Percentiles rank a stretch among this genome's conserved stretches.
Conservation (phyloP, 345 rosid genomes). For the Noccaea bulbosa region DNA sequence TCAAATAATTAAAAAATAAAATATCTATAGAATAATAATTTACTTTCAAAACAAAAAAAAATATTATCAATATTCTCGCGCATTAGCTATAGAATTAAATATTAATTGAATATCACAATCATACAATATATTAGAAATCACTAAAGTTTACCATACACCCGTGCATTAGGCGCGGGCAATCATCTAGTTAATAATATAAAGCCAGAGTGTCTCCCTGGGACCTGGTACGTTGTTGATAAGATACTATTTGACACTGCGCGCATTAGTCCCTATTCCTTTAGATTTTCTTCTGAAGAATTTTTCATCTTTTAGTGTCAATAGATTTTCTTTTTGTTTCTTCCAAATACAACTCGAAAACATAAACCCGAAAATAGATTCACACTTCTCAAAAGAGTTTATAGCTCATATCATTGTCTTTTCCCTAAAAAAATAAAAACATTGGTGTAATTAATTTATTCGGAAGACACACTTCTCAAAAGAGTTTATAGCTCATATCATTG, state of each 20-base stretch:
- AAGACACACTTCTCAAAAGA: not conserved
- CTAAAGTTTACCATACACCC: too few relatives aligned
- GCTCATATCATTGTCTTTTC: too few relatives aligned
- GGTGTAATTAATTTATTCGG: too few relatives aligned
- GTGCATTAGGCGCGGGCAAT: too few relatives aligned
- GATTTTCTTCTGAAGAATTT: not conserved
- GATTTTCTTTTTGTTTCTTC: not conserved
- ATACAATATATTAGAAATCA: too few relatives aligned
- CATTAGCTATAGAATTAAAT: too few relatives aligned
- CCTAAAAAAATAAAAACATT: too few relatives aligned
- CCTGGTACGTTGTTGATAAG: conserved; percentile 28
- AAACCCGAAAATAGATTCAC: not conserved
- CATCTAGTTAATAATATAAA: conserved; percentile 2
- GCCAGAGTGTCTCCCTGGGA: conserved; percentile 35
- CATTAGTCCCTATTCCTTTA: conserved; percentile 19
- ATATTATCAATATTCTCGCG: too few relatives aligned
- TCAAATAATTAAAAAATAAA: too few relatives aligned
- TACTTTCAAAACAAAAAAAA: too few relatives aligned
- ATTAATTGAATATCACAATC: too few relatives aligned
- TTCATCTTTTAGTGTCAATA: not conserved
- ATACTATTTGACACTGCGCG: conserved; percentile 12
- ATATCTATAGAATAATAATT: too few relatives aligned
- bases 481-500: not conserved
- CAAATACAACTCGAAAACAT: conserved; percentile 4
- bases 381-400: not conserved